Percentiles rank a stretch among this genome's conserved stretches.
Conservation (phyloP, 1,139 yeast species). For the Lodderomyces elongisporus region DNA sequence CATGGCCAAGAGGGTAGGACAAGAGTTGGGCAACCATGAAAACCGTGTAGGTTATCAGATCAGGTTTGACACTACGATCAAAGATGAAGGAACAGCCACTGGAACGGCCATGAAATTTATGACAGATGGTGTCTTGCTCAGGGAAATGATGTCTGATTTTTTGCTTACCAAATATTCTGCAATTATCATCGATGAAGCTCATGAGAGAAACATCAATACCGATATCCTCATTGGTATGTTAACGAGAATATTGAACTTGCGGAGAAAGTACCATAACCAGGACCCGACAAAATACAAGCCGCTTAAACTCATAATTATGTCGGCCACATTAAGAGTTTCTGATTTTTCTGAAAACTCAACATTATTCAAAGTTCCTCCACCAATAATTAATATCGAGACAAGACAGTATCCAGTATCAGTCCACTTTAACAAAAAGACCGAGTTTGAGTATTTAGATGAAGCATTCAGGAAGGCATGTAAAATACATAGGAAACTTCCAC, state of each 20-base stretch:
- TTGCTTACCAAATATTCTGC: conserved; percentile 76
- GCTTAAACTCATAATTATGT: conserved; percentile 73
- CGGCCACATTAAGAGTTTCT: conserved; percentile 90
- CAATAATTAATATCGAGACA: conserved; percentile 85
- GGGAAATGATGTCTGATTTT: conserved; percentile 91
- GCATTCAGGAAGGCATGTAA: conserved; percentile 81
- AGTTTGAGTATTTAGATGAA: conserved; percentile 76
- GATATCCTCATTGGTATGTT: conserved; percentile 94
- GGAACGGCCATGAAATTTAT: conserved; percentile 85
- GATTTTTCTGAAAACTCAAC: conserved; percentile 82
- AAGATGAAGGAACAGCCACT: conserved; percentile 40
- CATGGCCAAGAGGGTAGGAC: conserved; percentile 85
- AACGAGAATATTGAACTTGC: conserved; percentile 75
- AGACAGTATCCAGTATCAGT: conserved; percentile 92
- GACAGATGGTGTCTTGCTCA: conserved; percentile 96
- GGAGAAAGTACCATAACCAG: conserved; percentile 51
- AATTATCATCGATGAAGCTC: conserved; percentile 93
- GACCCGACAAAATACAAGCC: conserved; percentile 51
- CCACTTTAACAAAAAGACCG: conserved; percentile 82
- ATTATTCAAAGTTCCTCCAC: conserved; percentile 77
- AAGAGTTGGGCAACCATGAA: conserved; percentile 79
- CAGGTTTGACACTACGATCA: conserved; percentile 76
- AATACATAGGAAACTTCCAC: conserved; percentile 81
- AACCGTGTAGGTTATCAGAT: conserved; percentile 83
- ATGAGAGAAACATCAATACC: conserved; percentile 92